These are phyloP conservation scores for Calocybe indica DNA, from an alignment of 768 basidiomycete species.

Conservation along the genomic window DNA sequence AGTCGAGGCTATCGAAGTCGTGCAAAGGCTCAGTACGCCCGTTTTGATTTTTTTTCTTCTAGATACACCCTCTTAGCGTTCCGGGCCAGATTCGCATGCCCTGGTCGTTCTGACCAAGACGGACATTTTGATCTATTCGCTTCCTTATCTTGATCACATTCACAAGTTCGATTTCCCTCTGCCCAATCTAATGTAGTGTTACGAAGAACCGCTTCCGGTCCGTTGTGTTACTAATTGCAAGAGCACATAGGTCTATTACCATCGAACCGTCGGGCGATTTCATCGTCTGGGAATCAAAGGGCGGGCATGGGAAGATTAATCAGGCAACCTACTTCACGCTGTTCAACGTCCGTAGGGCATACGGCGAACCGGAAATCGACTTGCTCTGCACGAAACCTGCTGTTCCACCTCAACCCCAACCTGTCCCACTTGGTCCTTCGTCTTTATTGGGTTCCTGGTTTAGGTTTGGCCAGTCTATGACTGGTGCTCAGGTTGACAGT, in stretches of 20 bases:
- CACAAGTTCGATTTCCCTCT: constrained; percentile 35
- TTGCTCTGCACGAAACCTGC: constrained; percentile 33
- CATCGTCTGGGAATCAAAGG: constrained; percentile 34
- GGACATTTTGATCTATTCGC: constrained; percentile 49
- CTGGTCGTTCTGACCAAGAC: constrained; percentile 53
- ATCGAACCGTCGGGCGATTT: constrained; percentile 42
- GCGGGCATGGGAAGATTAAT: constrained; percentile 25
- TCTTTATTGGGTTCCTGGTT: constrained; percentile 52
- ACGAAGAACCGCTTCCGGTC: not conserved
- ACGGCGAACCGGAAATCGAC: constrained; percentile 46
- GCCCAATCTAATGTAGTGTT: constrained; percentile 26
- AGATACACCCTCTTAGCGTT: not conserved
- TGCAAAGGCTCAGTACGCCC: constrained; percentile 55
- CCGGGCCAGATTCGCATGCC: constrained; percentile 37
- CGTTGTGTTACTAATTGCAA: not conserved
- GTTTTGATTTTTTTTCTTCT: not conserved
- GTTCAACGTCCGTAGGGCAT: constrained; percentile 49
- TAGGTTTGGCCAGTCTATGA: constrained; percentile 39
- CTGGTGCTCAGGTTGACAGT: constrained; percentile 55
- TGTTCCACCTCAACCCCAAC: constrained; percentile 55
- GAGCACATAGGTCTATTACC: constrained; percentile 7
- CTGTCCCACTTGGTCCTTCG: constrained; percentile 51
- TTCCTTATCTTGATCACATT: constrained; percentile 56
- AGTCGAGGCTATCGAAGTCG: constrained; percentile 44
- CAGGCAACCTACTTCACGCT: constrained; percentile 49